Evolutionary conservation across 176 grass and related monocot species (phyloP).

Genomic region (Ensete ventricosum): DNA sequence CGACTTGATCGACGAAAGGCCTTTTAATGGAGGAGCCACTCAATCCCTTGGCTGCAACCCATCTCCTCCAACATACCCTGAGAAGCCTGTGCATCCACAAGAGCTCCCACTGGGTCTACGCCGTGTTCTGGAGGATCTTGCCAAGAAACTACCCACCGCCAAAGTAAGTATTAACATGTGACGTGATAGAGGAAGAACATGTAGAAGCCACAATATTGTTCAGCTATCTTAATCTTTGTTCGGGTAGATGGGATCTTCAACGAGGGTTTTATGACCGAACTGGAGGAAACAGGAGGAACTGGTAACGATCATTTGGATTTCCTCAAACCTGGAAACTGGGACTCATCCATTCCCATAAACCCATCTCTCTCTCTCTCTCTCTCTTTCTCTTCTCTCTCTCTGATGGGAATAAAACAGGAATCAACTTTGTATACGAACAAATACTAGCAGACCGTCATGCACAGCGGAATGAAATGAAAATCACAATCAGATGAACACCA

Average conservation of each 20-base stretch:
- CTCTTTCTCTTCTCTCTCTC: not conserved
- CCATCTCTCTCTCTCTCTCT: not conserved
- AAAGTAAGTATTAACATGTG: not conserved
- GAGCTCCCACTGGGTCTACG: conserved; percentile 9
- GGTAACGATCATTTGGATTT: conserved; percentile 27
- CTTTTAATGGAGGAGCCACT: conserved; percentile 11
- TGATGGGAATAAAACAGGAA: too few species aligned
- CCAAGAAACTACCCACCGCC: conserved; percentile 12
- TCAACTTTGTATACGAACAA: too few species aligned
- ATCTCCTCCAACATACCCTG: conserved; percentile 13
- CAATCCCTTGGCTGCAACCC: conserved; percentile 1
- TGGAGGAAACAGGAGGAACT: conserved; percentile 92
- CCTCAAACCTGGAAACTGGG: not conserved
- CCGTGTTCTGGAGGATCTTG: conserved; percentile 19
- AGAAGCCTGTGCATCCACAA: conserved; percentile 6
- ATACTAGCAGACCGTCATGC: too few species aligned
- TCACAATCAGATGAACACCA: too few species aligned
- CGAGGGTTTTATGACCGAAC: conserved; percentile 70
- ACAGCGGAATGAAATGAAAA: too few species aligned
- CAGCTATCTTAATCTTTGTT: not conserved
- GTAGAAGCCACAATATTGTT: too few species aligned
- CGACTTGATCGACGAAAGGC: not conserved
- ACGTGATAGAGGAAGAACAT: not conserved
- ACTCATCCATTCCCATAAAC: too few species aligned
- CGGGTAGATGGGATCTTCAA: conserved; percentile 81